Conservation (phyloP, 129 eudicot species). For the Lactuca saligna region DNA sequence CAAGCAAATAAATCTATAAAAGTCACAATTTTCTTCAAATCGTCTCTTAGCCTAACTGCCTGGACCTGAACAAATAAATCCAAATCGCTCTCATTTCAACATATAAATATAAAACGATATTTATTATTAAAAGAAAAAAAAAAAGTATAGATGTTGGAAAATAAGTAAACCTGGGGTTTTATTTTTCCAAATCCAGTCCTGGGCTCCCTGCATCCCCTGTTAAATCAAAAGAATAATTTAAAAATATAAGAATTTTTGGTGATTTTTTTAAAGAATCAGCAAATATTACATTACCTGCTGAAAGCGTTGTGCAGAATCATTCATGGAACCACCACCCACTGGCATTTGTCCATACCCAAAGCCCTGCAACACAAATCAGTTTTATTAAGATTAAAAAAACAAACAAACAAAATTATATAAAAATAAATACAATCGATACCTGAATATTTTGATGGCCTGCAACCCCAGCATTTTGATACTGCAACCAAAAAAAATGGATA, state of each 20-base stretch:
- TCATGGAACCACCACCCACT: conserved; percentile 45
- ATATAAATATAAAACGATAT: no score
- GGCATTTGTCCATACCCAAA: conserved; percentile 53
- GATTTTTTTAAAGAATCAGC: background rate
- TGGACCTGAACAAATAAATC: conserved; percentile 15
- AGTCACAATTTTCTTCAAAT: background rate
- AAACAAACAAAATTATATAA: background rate
- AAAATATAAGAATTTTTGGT: no score
- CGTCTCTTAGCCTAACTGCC: conserved; percentile 17
- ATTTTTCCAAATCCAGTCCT: conserved; percentile 92
- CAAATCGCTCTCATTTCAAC: no score
- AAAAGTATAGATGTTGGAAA: background rate
- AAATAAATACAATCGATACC: conserved; percentile 28
- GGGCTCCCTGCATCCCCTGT: conserved; percentile 56
- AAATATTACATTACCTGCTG: conserved; percentile 54
- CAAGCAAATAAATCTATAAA: no score
- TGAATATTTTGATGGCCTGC: conserved; percentile 54
- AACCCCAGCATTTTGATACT: conserved; percentile 69
- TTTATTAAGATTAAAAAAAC: background rate
- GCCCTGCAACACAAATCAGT: conserved; percentile 40
- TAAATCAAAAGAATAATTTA: no score
- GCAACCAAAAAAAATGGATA: conserved; percentile 23
- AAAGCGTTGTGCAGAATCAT: conserved; percentile 50
- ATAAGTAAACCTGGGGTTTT: conserved; percentile 62
- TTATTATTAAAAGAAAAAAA: background rate